These are phyloP conservation scores for Tricholoma sp. DNA, from an alignment of 768 basidiomycete species.

Conservation along the genomic window DNA sequence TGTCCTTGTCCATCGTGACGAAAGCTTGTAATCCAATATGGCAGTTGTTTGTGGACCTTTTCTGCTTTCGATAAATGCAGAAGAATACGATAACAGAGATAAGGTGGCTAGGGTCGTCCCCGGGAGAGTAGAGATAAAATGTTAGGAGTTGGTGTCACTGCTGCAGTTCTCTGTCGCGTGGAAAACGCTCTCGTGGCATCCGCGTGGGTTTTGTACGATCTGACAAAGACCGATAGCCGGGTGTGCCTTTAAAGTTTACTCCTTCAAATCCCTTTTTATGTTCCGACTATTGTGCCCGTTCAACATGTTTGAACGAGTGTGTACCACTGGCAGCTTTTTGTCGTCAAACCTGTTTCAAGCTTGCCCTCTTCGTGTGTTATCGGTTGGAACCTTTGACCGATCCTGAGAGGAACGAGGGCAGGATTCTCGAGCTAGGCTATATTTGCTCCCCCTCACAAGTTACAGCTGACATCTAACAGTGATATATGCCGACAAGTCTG, in stretches of 20 bases:
- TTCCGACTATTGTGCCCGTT: constrained; percentile 3
- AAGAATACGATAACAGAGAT: constrained; percentile 10
- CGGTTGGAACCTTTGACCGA: too few relatives aligned
- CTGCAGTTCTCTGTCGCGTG: constrained; percentile 33
- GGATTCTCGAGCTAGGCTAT: neutral
- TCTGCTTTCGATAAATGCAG: neutral
- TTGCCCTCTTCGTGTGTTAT: neutral
- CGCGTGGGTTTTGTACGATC: constrained; percentile 35
- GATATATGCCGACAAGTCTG: too few relatives aligned
- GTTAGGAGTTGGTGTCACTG: constrained; percentile 4
- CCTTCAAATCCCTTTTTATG: constrained; percentile 10
- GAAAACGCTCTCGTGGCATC: constrained; percentile 38
- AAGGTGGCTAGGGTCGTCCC: neutral
- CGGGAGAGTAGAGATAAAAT: constrained; percentile 14
- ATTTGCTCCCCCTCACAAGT: too few relatives aligned
- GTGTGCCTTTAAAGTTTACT: neutral
- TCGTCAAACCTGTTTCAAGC: neutral
- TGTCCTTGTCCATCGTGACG: constrained; percentile 6
- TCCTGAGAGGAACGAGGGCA: neutral
- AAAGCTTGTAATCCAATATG: constrained; percentile 10
- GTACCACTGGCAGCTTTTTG: too few relatives aligned
- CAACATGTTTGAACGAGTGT: too few relatives aligned
- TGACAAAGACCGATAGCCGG: constrained; percentile 13
- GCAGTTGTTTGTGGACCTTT: neutral
- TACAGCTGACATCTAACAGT: too few relatives aligned